Percentiles rank a stretch among this genome's conserved stretches.
Conservation (phyloP, 1,284 basidiomycete genomes). For the Marasmius sp. region DNA sequence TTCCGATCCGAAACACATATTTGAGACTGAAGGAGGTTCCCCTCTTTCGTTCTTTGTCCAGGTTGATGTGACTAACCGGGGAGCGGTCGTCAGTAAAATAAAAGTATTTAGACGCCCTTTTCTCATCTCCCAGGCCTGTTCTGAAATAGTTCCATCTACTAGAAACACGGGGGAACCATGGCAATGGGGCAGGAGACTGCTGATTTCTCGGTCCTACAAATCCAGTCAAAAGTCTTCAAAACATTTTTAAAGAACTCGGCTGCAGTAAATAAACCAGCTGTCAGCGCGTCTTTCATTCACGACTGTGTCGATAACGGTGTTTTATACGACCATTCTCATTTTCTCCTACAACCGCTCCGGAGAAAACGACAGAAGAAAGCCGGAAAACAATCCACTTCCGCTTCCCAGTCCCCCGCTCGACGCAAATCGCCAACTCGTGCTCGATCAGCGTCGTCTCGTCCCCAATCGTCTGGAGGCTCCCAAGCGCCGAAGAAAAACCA, state of each 20-base stretch:
- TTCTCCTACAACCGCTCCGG: constrained; percentile 19
- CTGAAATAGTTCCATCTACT: constrained; percentile 6
- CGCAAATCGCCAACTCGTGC: neutral
- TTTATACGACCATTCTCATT: constrained; percentile 45
- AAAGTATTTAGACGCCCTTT: constrained; percentile 38
- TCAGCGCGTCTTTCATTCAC: constrained; percentile 53
- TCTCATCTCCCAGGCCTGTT: neutral
- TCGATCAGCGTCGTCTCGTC: neutral
- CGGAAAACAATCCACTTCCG: neutral
- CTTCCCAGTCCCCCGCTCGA: neutral
- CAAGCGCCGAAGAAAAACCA: neutral
- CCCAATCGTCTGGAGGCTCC: neutral
- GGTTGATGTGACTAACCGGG: constrained; percentile 50
- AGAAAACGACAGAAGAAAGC: neutral
- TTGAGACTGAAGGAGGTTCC: constrained; percentile 32
- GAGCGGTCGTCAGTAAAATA: constrained; percentile 46
- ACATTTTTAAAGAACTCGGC: constrained; percentile 40
- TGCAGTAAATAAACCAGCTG: constrained; percentile 36
- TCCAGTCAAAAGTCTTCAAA: constrained; percentile 47
- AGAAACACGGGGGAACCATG: constrained; percentile 67
- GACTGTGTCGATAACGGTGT: constrained; percentile 48
- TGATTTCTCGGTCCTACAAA: constrained; percentile 56
- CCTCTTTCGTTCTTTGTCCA: constrained; percentile 56
- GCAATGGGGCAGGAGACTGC: constrained; percentile 49
- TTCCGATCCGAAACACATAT: constrained; percentile 22